A percentile compares a stretch with the other conserved stretches of the same genome.
phyloP scores from a whole-genome alignment of 164 flowering plant species.

The Pachysandra terminalis region DNA sequence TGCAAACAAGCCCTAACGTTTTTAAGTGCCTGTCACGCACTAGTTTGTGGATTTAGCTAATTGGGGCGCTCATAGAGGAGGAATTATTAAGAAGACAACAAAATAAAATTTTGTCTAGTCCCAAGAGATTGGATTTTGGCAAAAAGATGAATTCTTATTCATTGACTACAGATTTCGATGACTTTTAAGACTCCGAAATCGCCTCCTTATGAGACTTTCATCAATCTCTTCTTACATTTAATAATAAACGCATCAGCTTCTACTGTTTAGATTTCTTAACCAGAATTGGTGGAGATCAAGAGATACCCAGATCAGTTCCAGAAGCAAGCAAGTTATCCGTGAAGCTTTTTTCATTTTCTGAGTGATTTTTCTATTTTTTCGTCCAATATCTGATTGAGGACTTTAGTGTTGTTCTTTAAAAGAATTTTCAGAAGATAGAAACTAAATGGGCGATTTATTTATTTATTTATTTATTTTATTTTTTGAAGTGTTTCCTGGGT shows the following conservation, averaged over 20 bases:
- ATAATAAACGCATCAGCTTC: slow-evolving; percentile 2
- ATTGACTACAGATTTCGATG: slow-evolving; percentile 28
- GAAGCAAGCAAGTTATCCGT: slow-evolving; percentile 10
- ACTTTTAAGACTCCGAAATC: slow-evolving; percentile 38
- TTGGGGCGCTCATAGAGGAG: too few species aligned
- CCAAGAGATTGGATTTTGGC: slow-evolving; percentile 22
- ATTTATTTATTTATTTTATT: too few species aligned
- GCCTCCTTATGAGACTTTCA: slow-evolving; percentile 14
- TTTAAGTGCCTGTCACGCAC: neutral
- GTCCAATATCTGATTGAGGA: slow-evolving; percentile 17
- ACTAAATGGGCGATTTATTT: too few species aligned
- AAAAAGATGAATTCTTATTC: slow-evolving; percentile 25
- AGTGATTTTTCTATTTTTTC: slow-evolving; percentile 12
- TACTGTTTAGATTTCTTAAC: slow-evolving; percentile 19
- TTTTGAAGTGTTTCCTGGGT: neutral
- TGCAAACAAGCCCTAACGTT: too few species aligned
- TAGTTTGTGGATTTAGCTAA: neutral
- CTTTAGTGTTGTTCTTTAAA: neutral
- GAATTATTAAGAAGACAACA: neutral
- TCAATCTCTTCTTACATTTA: slow-evolving; percentile 14
- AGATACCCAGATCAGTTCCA: slow-evolving; percentile 21
- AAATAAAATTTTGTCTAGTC: slow-evolving; percentile 11
- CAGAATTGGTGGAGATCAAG: neutral
- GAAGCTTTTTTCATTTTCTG: slow-evolving; percentile 5
- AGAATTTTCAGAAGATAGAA: neutral